Conservation (phyloP, 306 rosid genomes). For the Cajanus cajan region DNA sequence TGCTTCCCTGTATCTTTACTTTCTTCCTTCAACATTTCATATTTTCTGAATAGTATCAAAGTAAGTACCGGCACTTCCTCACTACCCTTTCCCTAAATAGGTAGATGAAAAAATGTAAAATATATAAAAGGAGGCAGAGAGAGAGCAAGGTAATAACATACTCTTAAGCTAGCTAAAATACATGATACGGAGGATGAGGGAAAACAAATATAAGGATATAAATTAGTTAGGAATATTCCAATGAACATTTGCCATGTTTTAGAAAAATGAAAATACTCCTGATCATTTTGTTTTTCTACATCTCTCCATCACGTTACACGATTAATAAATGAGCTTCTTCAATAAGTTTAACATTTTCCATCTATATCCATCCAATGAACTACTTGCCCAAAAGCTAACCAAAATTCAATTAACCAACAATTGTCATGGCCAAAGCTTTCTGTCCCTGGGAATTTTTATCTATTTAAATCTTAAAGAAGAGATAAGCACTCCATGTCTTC, state of each 20-base stretch:
- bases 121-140: neutral
- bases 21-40: constrained; percentile 3
- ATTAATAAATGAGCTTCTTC: neutral
- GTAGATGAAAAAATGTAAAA: neutral
- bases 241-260: neutral
- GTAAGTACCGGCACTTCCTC: constrained; percentile 3
- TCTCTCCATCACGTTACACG: neutral
- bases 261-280: neutral
- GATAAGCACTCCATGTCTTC: neutral
- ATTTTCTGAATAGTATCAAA: neutral
- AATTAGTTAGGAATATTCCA: neutral
- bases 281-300: neutral
- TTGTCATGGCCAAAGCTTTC: neutral
- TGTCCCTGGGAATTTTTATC: neutral
- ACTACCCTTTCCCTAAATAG: neutral
- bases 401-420: neutral
- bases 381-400: neutral
- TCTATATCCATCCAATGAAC: neutral
- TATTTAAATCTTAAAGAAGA: neutral
- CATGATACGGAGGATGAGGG: neutral
- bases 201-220: neutral
- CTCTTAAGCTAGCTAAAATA: neutral
- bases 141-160: neutral
- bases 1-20: constrained; percentile 10
- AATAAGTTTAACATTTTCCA: neutral